Evolutionary conservation across 176 grass and related monocot species (phyloP), one percentile per base, ranked within the genome.

Genomic region (Themeda triandra): DNA sequence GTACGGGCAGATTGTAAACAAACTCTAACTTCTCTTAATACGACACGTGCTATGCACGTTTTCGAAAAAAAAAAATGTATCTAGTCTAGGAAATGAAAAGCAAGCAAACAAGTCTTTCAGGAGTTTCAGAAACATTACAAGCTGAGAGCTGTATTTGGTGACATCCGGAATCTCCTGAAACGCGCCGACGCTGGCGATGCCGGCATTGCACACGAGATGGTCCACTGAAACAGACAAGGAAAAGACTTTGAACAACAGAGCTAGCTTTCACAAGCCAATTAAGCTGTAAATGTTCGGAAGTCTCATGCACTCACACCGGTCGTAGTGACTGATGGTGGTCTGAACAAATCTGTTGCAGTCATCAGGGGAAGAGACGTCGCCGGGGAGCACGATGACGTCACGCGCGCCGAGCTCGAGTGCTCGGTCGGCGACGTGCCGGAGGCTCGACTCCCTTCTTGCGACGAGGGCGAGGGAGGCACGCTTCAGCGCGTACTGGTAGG

Each of bases 141-240:
- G 68, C 77, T 89, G 58, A 9, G 83, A 65, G 40, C 60, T 91
- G 45, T 91, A 93, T 11, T 58, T 92, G 2, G 76, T 82, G 36
- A 93, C 82, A 13, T 89, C 82, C 6, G 74, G 74, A 24, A 96
- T 91, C 76, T 96, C 94, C 83, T 92, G 36, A 25, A 96, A 84
- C 2, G 90, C 80, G 21, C 91, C 82, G 0, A 76, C 71, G 56
- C 72, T 89, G 0, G 87, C 80, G 23, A 91, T 76, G 23, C 91
- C 91, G 6, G 89, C 91, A 24, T 96, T 96, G 73, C 80, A 88
- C 27, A 93, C 78, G 25, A 93, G 87, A 89, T 93, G 86, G 53
- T 96, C 86, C 91, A 96, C 91, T 93, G 73, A 37, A 83, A n/a
- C 13, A 73, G 18, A 27, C 17, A 87, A 48, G 7, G 56, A 6